Evolutionary conservation across 2,329 filamentous ascomycete genomes (phyloP).

Genomic region (Graphiopsis chlorocephala): DNA sequence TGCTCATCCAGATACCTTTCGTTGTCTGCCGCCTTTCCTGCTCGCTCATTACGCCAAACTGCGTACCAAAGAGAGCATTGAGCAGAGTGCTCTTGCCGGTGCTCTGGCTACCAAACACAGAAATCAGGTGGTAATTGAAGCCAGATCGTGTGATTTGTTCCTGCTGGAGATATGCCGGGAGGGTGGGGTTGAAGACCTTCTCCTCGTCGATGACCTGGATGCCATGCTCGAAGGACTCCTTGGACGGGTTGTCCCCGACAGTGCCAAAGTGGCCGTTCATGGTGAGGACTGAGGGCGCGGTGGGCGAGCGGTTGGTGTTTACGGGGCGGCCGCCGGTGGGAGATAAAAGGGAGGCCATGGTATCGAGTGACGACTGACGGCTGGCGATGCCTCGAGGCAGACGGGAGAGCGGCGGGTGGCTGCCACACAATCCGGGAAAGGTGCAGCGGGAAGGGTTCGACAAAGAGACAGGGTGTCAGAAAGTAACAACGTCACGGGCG

Average conservation of each 20-base stretch:
- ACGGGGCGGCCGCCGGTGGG: slow-evolving; percentile 13
- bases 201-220: slow-evolving; percentile 96
- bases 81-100: slow-evolving; percentile 97
- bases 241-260: slow-evolving; percentile 63
- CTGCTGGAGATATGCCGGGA: slow-evolving; percentile 77
- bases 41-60: slow-evolving; percentile 98
- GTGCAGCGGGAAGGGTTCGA: not conserved
- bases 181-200: slow-evolving; percentile 88
- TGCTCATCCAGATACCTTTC: slow-evolving; percentile 99
- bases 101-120: slow-evolving; percentile 97
- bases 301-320: slow-evolving; percentile 26
- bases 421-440: not conserved
- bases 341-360: slow-evolving; percentile 14
- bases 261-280: slow-evolving; percentile 81
- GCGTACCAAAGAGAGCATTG: slow-evolving; percentile 91
- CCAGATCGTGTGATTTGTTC: slow-evolving; percentile 81
- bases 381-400: not conserved
- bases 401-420: slow-evolving; percentile 3
- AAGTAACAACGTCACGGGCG: slow-evolving; percentile 3
- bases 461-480: slow-evolving; percentile 12
- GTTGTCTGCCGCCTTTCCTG: slow-evolving; percentile 91
- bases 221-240: slow-evolving; percentile 79
- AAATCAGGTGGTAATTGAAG: slow-evolving; percentile 99
- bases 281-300: slow-evolving; percentile 39
- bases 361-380: not conserved